Evolutionary conservation across 768 basidiomycete genomes (phyloP).

Genomic region (Cyathus striatus): DNA sequence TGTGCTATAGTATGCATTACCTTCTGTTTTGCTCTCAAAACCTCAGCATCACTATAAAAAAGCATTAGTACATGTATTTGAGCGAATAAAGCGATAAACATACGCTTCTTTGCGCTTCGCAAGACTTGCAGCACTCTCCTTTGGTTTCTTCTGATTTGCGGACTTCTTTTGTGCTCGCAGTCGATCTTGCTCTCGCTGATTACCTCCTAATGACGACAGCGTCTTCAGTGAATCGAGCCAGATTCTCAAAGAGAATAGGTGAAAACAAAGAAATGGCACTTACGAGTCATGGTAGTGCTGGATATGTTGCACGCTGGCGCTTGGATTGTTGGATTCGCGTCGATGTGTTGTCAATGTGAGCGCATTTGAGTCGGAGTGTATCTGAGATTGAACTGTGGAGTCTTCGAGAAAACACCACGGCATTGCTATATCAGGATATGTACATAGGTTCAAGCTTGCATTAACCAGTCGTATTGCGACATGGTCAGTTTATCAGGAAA

Average conservation of each 20-base stretch:
- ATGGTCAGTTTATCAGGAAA: no score
- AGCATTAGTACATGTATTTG: constrained; percentile 6
- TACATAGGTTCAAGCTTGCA: no score
- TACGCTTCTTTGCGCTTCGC: constrained; percentile 75
- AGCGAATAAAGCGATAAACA: constrained; percentile 23
- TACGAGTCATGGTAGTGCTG: no score
- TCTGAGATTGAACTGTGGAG: constrained; percentile 14
- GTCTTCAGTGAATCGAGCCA: constrained; percentile 15
- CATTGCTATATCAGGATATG: no score
- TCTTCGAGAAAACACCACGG: not conserved
- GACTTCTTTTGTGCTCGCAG: constrained; percentile 70
- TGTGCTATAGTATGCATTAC: constrained; percentile 26
- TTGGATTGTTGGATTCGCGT: not conserved
- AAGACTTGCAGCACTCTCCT: constrained; percentile 60
- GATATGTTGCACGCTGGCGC: constrained; percentile 14
- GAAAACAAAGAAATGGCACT: constrained; percentile 19
- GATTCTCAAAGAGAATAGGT: constrained; percentile 7
- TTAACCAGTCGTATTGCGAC: no score
- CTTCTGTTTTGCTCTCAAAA: constrained; percentile 75
- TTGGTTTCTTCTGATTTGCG: constrained; percentile 53
- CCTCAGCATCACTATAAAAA: constrained; percentile 64
- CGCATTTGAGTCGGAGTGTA: constrained; percentile 14
- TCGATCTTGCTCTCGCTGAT: constrained; percentile 77
- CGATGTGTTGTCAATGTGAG: constrained; percentile 2
- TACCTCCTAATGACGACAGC: constrained; percentile 51